A percentile compares a stretch with the other conserved stretches of the same genome.
Evolutionary conservation across 208 protist species (phyloP).

Genomic region (Leishmania major): DNA sequence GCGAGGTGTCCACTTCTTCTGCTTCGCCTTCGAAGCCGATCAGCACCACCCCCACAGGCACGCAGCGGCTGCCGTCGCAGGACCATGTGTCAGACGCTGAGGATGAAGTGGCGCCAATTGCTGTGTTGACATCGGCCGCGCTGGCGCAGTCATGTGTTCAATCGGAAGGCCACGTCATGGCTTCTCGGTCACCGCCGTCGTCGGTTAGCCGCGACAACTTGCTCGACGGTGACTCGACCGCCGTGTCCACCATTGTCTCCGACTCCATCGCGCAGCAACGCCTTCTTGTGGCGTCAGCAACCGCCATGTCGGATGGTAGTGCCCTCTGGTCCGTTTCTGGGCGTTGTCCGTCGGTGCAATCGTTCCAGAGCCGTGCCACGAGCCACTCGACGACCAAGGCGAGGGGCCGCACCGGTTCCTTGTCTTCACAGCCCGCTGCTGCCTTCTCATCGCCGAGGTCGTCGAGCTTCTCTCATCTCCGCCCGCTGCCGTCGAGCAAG

Average conservation of each 20-base stretch:
- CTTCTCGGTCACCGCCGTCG: not conserved
- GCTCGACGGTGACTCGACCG: not conserved
- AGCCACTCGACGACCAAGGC: not conserved
- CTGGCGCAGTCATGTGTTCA: not conserved
- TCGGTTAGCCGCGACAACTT: not conserved
- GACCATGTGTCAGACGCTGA: not conserved
- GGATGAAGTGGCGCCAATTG: not conserved
- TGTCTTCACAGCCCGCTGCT: not conserved
- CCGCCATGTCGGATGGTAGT: not conserved
- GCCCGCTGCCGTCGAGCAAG: slow-evolving; percentile 12
- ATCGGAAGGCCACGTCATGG: not conserved
- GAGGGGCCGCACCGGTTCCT: not conserved
- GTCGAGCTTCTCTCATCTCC: not conserved
- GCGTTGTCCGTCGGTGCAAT: not conserved
- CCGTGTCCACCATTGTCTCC: not conserved
- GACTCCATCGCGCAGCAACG: slow-evolving; percentile 7
- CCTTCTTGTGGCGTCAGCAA: not conserved
- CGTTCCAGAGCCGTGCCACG: not conserved
- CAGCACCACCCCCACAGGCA: not conserved
- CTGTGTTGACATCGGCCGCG: slow-evolving; percentile 1
- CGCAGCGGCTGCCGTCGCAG: not conserved
- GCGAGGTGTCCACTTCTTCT: not conserved
- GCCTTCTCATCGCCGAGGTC: not conserved
- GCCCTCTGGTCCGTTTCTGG: not conserved
- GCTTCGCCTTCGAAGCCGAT: not conserved